Conservation (phyloP, 257 asterid genomes). For the Lantana camara region DNA sequence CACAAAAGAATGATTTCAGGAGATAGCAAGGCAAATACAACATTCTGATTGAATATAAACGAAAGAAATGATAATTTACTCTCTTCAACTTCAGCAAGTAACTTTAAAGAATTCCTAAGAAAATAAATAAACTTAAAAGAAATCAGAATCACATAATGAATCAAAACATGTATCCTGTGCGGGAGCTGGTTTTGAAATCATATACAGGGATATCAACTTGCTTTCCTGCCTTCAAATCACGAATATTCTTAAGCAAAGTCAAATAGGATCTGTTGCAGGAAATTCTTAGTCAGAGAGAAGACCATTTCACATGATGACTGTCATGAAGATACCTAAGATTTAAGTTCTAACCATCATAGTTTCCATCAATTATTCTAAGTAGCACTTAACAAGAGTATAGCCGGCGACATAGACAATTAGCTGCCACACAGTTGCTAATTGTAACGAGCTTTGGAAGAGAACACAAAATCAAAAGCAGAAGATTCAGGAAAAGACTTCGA, state of each 20-base stretch:
- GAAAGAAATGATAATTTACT: too few species aligned
- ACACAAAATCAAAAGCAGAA: not conserved
- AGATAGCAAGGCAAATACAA: conserved; percentile 18
- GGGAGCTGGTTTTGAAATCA: conserved; percentile 75
- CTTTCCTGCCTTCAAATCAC: conserved; percentile 61
- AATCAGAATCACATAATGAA: not conserved
- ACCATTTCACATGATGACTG: not conserved
- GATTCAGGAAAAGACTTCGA: not conserved
- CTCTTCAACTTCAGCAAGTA: too few species aligned
- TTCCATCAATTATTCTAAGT: conserved; percentile 58
- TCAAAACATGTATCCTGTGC: conserved; percentile 64
- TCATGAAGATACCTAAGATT: too few species aligned
- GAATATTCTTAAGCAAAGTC: conserved; percentile 56
- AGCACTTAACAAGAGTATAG: not conserved
- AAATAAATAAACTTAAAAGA: not conserved
- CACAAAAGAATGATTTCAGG: conserved; percentile 31
- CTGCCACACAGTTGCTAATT: not conserved
- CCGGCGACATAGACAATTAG: not conserved
- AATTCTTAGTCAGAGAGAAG: not conserved
- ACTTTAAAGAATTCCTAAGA: conserved; percentile 1
- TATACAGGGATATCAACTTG: conserved; percentile 62
- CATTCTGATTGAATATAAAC: not conserved
- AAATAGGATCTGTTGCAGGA: conserved; percentile 59
- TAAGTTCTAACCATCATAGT: conserved; percentile 55
- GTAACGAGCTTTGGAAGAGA: not conserved